phyloP scores from a whole-genome alignment of 2,329 filamentous ascomycete genomes.

The Claviceps monticola region DNA sequence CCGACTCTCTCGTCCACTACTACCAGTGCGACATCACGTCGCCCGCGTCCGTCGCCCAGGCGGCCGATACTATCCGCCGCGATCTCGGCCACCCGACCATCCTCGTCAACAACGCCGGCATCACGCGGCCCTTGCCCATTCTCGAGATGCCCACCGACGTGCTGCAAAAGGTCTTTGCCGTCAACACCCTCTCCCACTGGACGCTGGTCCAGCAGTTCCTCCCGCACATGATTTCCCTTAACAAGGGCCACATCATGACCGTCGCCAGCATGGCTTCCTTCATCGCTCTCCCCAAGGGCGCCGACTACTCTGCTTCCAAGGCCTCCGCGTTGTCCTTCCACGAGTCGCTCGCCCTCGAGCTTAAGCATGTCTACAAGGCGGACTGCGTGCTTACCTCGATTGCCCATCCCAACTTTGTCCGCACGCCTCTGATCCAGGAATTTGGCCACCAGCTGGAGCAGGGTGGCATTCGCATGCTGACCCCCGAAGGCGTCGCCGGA shows the following conservation, averaged over 20 bases:
- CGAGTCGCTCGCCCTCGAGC: slow-evolving; percentile 44
- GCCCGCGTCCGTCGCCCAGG: slow-evolving; percentile 28
- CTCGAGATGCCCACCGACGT: slow-evolving; percentile 40
- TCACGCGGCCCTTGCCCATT: slow-evolving; percentile 44
- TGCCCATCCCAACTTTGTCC: slow-evolving; percentile 43
- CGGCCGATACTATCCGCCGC: slow-evolving; percentile 23
- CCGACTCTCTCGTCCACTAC: slow-evolving; percentile 14
- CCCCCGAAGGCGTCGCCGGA: slow-evolving; percentile 23
- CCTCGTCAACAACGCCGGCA: slow-evolving; percentile 58
- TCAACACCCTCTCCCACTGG: slow-evolving; percentile 55
- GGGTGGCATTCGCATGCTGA: slow-evolving; percentile 17
- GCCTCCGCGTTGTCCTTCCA: slow-evolving; percentile 53
- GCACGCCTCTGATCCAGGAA: slow-evolving; percentile 29
- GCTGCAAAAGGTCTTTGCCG: slow-evolving; percentile 50
- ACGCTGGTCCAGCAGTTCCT: slow-evolving; percentile 51
- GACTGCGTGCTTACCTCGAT: slow-evolving; percentile 48
- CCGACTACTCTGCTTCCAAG: slow-evolving; percentile 54
- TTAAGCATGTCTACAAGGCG: slow-evolving; percentile 45
- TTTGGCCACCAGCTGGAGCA: slow-evolving; percentile 15
- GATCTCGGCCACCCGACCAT: slow-evolving; percentile 49
- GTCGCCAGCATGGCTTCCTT: slow-evolving; percentile 54
- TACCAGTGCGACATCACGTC: slow-evolving; percentile 28
- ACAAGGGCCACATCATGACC: slow-evolving; percentile 61
- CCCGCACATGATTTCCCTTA: slow-evolving; percentile 43
- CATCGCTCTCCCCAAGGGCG: slow-evolving; percentile 42